phyloP scores from a whole-genome alignment of 345 rosid genomes.

The Brassica incana region DNA sequence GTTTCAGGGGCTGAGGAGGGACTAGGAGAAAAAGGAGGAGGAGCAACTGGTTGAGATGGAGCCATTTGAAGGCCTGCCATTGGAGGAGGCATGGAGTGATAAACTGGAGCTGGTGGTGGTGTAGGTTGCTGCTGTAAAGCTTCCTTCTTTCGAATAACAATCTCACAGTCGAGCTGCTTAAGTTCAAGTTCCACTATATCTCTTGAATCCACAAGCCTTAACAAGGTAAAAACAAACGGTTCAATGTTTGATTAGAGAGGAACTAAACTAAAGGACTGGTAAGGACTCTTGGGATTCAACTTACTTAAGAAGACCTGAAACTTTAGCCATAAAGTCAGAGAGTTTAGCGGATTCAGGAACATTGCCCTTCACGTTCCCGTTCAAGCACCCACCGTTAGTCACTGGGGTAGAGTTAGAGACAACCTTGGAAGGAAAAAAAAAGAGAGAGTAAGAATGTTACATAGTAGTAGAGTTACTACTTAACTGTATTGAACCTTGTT shows the following conservation, averaged over 20 bases:
- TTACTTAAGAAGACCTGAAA: constrained; percentile 84
- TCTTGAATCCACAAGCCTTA: constrained; percentile 91
- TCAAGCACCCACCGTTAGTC: constrained; percentile 22
- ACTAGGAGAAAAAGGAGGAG: constrained; percentile 44
- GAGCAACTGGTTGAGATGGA: constrained; percentile 42
- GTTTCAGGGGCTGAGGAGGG: constrained; percentile 41
- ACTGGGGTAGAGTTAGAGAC: constrained; percentile 51
- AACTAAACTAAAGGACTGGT: background rate
- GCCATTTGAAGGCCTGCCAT: constrained; percentile 50
- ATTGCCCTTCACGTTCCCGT: constrained; percentile 46
- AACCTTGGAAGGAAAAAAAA: constrained; percentile 45
- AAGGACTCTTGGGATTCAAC: constrained; percentile 17
- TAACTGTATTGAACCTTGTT: background rate
- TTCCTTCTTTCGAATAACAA: constrained; percentile 79
- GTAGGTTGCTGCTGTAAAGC: constrained; percentile 59
- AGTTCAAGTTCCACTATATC: constrained; percentile 83
- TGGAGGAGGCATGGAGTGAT: constrained; percentile 46
- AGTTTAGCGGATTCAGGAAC: constrained; percentile 57
- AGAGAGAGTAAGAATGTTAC: constrained; percentile 9
- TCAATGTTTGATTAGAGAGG: background rate
- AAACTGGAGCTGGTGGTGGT: constrained; percentile 39
- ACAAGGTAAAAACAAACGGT: background rate
- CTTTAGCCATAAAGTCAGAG: constrained; percentile 82
- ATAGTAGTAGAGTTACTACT: background rate
- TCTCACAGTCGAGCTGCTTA: constrained; percentile 82